A percentile compares a stretch with the other conserved stretches of the same genome.
Conservation (phyloP, 768 basidiomycete species). For the Hydnum rufescens region DNA sequence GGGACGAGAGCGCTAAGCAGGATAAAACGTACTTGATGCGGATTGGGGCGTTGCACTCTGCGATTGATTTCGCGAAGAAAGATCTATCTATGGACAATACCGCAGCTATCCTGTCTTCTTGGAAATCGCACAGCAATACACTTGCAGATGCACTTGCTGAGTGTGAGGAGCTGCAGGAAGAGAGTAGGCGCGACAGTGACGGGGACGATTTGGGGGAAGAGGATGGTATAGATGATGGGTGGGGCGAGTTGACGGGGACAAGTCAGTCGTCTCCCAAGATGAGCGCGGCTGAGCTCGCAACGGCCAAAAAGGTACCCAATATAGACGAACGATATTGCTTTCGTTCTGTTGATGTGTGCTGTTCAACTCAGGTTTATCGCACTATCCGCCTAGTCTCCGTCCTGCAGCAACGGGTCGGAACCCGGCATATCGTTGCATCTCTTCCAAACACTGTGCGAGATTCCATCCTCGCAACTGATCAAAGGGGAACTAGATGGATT, state of each 20-base stretch:
- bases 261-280: slow-evolving; percentile 1
- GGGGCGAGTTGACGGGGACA: slow-evolving; percentile 3
- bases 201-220: background rate
- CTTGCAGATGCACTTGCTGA: slow-evolving; percentile 9
- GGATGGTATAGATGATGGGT: slow-evolving; percentile 1
- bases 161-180: slow-evolving; percentile 9
- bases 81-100: slow-evolving; percentile 5
- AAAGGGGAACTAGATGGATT: no score
- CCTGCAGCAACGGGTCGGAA: background rate
- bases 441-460: slow-evolving; percentile 1
- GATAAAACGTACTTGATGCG: slow-evolving; percentile 8
- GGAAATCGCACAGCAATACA: slow-evolving; percentile 5
- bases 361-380: background rate
- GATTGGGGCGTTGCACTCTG: slow-evolving; percentile 5
- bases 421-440: slow-evolving; percentile 5
- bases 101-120: slow-evolving; percentile 7
- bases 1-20: background rate
- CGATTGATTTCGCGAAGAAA: slow-evolving; percentile 6
- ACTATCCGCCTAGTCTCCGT: slow-evolving; percentile 1
- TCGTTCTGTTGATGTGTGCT: background rate
- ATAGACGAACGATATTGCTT: background rate
- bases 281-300: slow-evolving; percentile 4
- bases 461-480: background rate
- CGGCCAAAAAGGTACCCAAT: slow-evolving; percentile 5
- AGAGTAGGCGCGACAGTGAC: background rate